Base-by-base conservation (phyloP, 805 yeast genomes). In the Deakozyma indianensis region DNA sequence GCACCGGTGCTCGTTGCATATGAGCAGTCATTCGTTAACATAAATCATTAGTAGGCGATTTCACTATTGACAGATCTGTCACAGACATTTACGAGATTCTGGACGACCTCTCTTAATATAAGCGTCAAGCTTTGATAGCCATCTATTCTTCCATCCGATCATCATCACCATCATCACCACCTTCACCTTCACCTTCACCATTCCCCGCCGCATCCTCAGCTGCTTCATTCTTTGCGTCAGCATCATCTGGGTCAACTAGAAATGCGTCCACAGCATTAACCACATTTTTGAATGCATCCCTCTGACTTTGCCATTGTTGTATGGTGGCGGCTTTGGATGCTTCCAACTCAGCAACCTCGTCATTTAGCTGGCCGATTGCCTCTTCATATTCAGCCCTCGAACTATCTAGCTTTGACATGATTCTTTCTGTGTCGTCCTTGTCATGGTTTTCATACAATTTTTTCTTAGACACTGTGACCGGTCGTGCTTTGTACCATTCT, bases 301-400 rank as follows among this genome's bases (percentile, higher is more conserved):
- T 44, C 5, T 58, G 48, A 7, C 45, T 46, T 9, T 45, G 35
- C 61, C 61, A 57, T 18, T 43, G 46, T 21, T 44, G 35, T 15
- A 50, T 47, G 38, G 45, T 46, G 22, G 45, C 45, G 5, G 41
- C 44, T 42, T 46, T 47, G 41, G 48, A 51, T 9, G 38, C 41
- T 38, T 55, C 50, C 41, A 59, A 48, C 41, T 52, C 58, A 14
- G 23, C 44, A 11, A 58, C 53, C 23, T 58, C 62, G 22, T 50
- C 50, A 5, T 43, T 45, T 23, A 59, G 45, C 5, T 48, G 41
- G 14, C 45, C 52, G 35, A 50, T 50, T n/a, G 44, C 41, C 18
- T 42, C 23, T 21, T 9, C 22, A 23, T 50, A 51, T 9, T 52
- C 57, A 7, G 43, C 49, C 29, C 63, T 49, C 4, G 61, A 42